Percentiles rank a stretch among this genome's conserved stretches.
Evolutionary conservation across 768 basidiomycete genomes (phyloP).

Genomic region (Heimioporus sp.): DNA sequence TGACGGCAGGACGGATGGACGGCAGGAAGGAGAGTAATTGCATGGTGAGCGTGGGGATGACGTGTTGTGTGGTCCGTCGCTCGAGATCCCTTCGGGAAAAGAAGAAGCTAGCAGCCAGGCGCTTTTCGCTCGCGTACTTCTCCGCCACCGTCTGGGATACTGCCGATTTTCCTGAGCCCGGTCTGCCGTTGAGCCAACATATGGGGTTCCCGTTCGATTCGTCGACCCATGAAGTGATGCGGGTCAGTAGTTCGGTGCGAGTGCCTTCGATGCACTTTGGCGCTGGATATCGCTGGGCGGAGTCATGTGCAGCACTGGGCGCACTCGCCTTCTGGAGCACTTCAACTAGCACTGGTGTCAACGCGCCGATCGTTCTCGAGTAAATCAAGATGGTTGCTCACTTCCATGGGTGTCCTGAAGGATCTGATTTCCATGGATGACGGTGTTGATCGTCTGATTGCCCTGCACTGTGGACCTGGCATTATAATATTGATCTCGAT

Average conservation of each 20-base stretch:
- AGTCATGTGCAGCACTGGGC: slow-evolving; percentile 18
- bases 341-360: slow-evolving; percentile 1
- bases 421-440: slow-evolving; percentile 21
- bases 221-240: slow-evolving; percentile 14
- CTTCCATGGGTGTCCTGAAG: slow-evolving; percentile 10
- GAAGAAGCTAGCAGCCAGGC: slow-evolving; percentile 36
- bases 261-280: slow-evolving; percentile 24
- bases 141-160: slow-evolving; percentile 33
- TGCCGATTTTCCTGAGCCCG: slow-evolving; percentile 27
- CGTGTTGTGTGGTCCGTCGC: slow-evolving; percentile 19
- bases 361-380: not conserved
- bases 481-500: slow-evolving; percentile 14
- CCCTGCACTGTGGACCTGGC: slow-evolving; percentile 13
- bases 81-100: slow-evolving; percentile 30
- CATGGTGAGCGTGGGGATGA: slow-evolving; percentile 32
- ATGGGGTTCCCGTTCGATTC: slow-evolving; percentile 4
- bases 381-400: not conserved
- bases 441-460: slow-evolving; percentile 12
- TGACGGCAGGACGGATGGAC: slow-evolving; percentile 19
- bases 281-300: slow-evolving; percentile 17
- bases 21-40: slow-evolving; percentile 27
- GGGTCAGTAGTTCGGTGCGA: slow-evolving; percentile 16
- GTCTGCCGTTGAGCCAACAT: slow-evolving; percentile 27
- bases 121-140: slow-evolving; percentile 14
- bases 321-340: slow-evolving; percentile 15